Conservation (phyloP, 2,329 filamentous ascomycete genomes). For the Claviceps arundinis region DNA sequence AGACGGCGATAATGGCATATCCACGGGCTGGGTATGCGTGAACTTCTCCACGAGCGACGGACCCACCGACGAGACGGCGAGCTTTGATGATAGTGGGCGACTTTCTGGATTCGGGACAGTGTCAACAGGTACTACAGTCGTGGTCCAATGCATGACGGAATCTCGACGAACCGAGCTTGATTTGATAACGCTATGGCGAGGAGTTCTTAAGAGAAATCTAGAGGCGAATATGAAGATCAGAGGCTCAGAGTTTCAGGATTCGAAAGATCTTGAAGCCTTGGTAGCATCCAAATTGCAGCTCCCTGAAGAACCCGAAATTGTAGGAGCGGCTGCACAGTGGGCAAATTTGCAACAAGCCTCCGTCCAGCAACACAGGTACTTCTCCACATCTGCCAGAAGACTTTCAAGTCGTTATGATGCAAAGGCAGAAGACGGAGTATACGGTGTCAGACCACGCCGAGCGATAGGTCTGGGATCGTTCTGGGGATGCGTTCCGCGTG, state of each 20-base stretch:
- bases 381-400: constrained; percentile 19
- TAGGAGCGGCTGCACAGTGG: constrained; percentile 20
- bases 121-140: constrained; percentile 35
- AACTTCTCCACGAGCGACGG: constrained; percentile 63
- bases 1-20: constrained; percentile 68
- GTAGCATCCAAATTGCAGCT: constrained; percentile 21
- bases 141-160: constrained; percentile 46
- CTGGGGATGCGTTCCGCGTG: constrained; percentile 49
- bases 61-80: constrained; percentile 29
- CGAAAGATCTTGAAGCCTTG: constrained; percentile 17
- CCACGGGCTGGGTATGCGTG: constrained; percentile 92
- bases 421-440: neutral
- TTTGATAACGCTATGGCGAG: constrained; percentile 39
- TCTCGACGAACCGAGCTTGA: constrained; percentile 37
- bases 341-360: constrained; percentile 21
- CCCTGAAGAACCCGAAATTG: constrained; percentile 9
- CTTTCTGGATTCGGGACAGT: constrained; percentile 65
- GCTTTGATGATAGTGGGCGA: constrained; percentile 35
- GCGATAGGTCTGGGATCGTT: constrained; percentile 36
- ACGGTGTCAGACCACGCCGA: constrained; percentile 30
- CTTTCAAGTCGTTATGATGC: constrained; percentile 6
- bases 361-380: constrained; percentile 20
- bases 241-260: constrained; percentile 12
- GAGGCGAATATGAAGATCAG: constrained; percentile 17
- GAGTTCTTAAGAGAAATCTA: constrained; percentile 24